A percentile compares a stretch with the other conserved stretches of the same genome.
These are phyloP conservation scores for Onygenales sp. DNA, from an alignment of 2,329 filamentous ascomycete genomes.

Conservation along the genomic window DNA sequence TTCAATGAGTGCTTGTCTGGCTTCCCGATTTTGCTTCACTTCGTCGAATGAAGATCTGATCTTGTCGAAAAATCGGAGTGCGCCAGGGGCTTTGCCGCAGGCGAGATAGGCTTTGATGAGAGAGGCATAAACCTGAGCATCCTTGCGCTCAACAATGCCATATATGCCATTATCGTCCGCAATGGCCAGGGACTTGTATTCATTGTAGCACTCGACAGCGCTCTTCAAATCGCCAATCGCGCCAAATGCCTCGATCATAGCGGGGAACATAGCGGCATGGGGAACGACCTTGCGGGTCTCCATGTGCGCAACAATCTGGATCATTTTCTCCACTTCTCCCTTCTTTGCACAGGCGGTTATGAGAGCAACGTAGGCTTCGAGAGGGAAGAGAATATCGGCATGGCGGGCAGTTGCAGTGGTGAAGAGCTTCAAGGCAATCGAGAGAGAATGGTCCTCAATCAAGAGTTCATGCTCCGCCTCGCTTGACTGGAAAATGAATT, in stretches of 20 bases:
- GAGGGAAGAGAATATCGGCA: conserved; percentile 56
- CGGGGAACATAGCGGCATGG: conserved; percentile 72
- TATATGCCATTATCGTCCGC: conserved; percentile 66
- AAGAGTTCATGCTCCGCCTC: conserved; percentile 81
- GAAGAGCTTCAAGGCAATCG: conserved; percentile 78
- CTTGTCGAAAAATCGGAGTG: conserved; percentile 74
- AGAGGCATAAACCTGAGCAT: conserved; percentile 81
- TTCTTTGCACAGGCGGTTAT: conserved; percentile 79
- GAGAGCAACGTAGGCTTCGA: conserved; percentile 74
- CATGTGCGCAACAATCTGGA: conserved; percentile 86
- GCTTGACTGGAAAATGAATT: conserved; percentile 81
- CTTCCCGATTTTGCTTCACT: conserved; percentile 42
- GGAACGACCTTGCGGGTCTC: conserved; percentile 65
- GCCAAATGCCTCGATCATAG: conserved; percentile 93
- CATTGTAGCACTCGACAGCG: conserved; percentile 89
- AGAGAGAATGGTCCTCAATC: conserved; percentile 75
- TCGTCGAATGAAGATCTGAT: conserved; percentile 52
- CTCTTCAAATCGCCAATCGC: conserved; percentile 70
- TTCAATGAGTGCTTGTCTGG: conserved; percentile 54
- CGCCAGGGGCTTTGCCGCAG: conserved; percentile 70
- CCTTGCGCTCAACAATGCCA: conserved; percentile 60
- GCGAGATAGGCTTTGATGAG: conserved; percentile 81
- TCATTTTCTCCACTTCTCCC: conserved; percentile 78
- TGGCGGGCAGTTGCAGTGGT: conserved; percentile 59
- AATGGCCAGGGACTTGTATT: conserved; percentile 84